These are phyloP conservation scores for Arthrocladium fulminans DNA, from an alignment of 2,329 filamentous ascomycete species.

Conservation along the genomic window DNA sequence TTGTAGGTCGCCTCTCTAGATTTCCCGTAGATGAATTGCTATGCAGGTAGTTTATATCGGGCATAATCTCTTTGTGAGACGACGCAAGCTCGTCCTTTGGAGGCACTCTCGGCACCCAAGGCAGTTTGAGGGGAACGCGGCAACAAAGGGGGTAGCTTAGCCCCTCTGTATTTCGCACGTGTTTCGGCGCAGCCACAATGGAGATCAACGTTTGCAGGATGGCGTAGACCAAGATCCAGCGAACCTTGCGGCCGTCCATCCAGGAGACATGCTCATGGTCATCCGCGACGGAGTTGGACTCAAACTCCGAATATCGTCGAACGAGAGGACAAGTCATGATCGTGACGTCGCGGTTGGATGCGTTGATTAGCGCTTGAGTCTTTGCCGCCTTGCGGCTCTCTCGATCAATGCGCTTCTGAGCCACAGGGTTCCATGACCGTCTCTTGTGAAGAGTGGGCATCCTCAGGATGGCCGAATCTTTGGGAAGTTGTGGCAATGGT, in stretches of 20 bases:
- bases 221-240: conserved; percentile 69
- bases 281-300: conserved; percentile 51
- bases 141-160: conserved; percentile 53
- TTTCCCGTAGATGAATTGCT: conserved; percentile 3
- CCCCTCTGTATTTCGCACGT: conserved; percentile 50
- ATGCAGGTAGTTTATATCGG: conserved; percentile 9
- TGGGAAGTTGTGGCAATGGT: conserved; percentile 59
- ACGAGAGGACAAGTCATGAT: conserved; percentile 47
- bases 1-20: not conserved
- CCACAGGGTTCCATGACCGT: conserved; percentile 21
- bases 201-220: conserved; percentile 63
- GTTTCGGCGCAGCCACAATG: conserved; percentile 51
- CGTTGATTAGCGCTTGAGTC: conserved; percentile 18
- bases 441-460: conserved; percentile 12
- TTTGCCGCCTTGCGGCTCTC: conserved; percentile 15
- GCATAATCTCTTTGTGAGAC: conserved; percentile 4
- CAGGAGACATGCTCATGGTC: conserved; percentile 50
- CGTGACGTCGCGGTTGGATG: conserved; percentile 19
- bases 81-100: not conserved
- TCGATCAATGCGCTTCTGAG: conserved; percentile 15
- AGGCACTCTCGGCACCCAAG: conserved; percentile 8
- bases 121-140: conserved; percentile 26
- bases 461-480: conserved; percentile 6
- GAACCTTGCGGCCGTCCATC: conserved; percentile 63
- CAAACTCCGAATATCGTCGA: conserved; percentile 60